Evolutionary conservation across 441 rosid genomes (phyloP).

Genomic region (Breynia disticha): DNA sequence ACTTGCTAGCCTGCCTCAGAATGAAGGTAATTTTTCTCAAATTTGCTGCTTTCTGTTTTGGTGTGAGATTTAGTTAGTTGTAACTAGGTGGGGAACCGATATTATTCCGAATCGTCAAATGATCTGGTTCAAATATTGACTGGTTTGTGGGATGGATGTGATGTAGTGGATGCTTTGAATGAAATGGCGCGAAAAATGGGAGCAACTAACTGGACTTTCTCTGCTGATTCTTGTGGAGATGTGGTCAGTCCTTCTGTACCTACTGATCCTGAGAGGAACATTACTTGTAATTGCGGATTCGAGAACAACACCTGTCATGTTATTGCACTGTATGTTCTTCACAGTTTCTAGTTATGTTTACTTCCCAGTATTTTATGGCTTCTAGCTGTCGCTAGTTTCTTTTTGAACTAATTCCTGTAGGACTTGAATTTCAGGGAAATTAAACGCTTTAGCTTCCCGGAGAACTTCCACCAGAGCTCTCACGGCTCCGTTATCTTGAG

Average conservation of each 20-base stretch:
- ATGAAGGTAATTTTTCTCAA: background rate
- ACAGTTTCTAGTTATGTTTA: background rate
- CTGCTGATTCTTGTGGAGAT: conserved; percentile 41
- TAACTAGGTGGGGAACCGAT: no score
- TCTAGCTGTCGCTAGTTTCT: background rate
- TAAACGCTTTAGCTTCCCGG: conserved; percentile 68
- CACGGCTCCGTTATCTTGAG: conserved; percentile 55
- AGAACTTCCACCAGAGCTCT: conserved; percentile 58
- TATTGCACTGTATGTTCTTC: conserved; percentile 33
- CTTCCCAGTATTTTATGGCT: conserved; percentile 14
- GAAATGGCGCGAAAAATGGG: conserved; percentile 49
- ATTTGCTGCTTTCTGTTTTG: background rate
- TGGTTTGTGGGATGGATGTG: conserved; percentile 9
- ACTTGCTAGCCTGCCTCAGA: background rate
- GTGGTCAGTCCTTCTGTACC: conserved; percentile 36
- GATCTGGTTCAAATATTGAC: background rate
- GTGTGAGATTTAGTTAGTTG: background rate
- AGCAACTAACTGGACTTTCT: conserved; percentile 45
- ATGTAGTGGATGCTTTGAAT: conserved; percentile 46
- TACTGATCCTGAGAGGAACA: conserved; percentile 18
- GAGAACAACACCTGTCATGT: conserved; percentile 39
- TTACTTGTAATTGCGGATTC: conserved; percentile 38
- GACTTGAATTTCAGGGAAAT: conserved; percentile 35
- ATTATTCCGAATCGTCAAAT: no score
- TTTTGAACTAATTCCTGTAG: background rate